Evolutionary conservation across 1,139 yeast genomes (phyloP).

Genomic region (Saccharomyces hybrid): DNA sequence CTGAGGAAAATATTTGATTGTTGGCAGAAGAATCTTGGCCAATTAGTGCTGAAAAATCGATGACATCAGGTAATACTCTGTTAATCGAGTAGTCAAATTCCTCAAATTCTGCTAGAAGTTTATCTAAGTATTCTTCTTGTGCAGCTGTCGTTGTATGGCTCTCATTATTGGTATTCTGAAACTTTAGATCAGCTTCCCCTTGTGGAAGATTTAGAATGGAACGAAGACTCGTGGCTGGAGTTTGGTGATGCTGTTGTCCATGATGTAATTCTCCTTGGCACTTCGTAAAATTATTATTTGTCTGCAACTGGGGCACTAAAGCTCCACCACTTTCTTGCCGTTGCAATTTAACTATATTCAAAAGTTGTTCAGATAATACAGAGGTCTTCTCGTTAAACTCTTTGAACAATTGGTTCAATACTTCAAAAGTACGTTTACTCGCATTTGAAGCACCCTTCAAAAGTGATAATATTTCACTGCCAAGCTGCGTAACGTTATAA

Average conservation of each 20-base stretch:
- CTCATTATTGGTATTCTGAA: neutral
- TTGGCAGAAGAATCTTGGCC: neutral
- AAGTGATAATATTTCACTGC: constrained; percentile 57
- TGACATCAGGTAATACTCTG: neutral
- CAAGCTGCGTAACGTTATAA: constrained; percentile 60
- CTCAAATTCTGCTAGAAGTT: neutral
- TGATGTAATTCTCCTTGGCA: neutral
- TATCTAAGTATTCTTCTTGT: neutral
- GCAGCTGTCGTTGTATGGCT: neutral
- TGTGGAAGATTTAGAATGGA: neutral
- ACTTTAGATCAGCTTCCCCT: neutral
- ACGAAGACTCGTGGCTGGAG: neutral
- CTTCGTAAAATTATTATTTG: neutral
- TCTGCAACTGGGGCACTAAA: neutral
- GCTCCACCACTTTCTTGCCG: neutral
- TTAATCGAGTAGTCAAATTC: neutral
- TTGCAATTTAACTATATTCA: neutral
- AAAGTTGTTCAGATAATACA: constrained; percentile 9
- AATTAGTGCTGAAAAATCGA: neutral
- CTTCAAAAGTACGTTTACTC: constrained; percentile 65
- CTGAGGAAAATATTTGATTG: neutral
- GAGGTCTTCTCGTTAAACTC: constrained; percentile 21
- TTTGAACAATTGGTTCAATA: constrained; percentile 68
- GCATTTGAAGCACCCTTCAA: constrained; percentile 64
- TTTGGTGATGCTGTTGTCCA: neutral